These are phyloP conservation scores for Chytridiales sp. DNA, from an alignment of 371 early-diverging fungal species.

Conservation along the genomic window DNA sequence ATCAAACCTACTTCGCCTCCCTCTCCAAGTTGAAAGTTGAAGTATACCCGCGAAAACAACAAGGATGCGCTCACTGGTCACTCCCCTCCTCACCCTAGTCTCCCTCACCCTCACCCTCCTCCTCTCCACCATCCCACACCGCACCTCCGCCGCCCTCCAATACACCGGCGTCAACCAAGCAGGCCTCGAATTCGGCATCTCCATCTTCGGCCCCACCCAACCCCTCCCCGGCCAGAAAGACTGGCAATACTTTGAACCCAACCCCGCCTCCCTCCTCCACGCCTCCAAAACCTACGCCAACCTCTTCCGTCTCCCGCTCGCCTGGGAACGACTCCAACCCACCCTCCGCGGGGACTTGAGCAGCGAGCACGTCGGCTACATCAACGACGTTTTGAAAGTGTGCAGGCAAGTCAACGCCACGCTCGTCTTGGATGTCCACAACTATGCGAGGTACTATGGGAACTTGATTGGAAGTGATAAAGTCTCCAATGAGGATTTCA, in stretches of 20 bases:
- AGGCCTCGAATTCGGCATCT: conserved; percentile 37
- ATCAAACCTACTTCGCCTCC: no score
- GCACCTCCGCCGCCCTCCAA: conserved; percentile 10
- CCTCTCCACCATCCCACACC: no score
- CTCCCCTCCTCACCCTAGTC: no score
- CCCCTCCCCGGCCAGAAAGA: not conserved
- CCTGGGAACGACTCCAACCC: conserved; percentile 34
- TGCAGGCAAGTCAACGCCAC: conserved; percentile 18
- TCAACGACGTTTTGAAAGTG: conserved; percentile 11
- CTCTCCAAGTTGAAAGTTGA: no score
- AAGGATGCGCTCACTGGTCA: no score
- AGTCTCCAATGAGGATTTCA: not conserved
- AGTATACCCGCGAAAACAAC: no score
- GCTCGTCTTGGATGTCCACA: conserved; percentile 33
- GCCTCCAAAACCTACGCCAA: conserved; percentile 9
- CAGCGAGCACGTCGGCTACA: conserved; percentile 6
- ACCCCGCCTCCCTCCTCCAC: conserved; percentile 2
- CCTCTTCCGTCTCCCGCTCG: conserved; percentile 32
- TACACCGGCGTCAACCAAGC: conserved; percentile 36
- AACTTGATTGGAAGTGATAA: conserved; percentile 11
- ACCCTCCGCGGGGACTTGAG: conserved; percentile 17
- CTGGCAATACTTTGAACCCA: conserved; percentile 13
- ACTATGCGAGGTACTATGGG: conserved; percentile 29
- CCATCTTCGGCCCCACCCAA: not conserved
- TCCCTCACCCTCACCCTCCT: no score